Evolutionary conservation across 2,329 filamentous ascomycete species (phyloP).

Genomic region (Pseudogymnoascus sp.): DNA sequence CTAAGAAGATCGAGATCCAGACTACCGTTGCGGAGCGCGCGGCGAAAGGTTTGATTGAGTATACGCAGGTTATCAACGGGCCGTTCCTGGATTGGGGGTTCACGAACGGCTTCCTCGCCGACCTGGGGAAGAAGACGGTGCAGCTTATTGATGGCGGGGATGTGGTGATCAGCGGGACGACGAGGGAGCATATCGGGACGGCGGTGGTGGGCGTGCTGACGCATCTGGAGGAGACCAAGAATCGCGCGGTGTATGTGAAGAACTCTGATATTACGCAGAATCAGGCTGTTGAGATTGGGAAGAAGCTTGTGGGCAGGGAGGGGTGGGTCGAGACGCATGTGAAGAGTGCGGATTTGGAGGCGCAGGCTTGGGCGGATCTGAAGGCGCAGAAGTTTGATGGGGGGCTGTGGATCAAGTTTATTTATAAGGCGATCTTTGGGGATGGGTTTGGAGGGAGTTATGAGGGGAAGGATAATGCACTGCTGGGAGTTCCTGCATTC

Average conservation of each 20-base stretch:
- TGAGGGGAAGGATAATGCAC: conserved; percentile 30
- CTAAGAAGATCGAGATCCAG: conserved; percentile 37
- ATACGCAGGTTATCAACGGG: conserved; percentile 45
- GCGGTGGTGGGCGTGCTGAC: conserved; percentile 40
- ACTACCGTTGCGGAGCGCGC: conserved; percentile 34
- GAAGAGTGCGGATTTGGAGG: conserved; percentile 13
- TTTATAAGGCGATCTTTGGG: conserved; percentile 28
- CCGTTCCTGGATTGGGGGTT: conserved; percentile 52
- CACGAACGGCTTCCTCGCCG: conserved; percentile 34
- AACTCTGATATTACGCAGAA: conserved; percentile 38
- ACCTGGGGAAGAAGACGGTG: conserved; percentile 33
- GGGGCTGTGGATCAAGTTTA: conserved; percentile 27
- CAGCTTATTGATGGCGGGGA: conserved; percentile 44
- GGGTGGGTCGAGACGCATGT: conserved; percentile 21
- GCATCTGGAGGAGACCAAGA: conserved; percentile 44
- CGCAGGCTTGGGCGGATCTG: conserved; percentile 17
- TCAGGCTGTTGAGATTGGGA: conserved; percentile 26
- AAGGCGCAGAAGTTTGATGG: conserved; percentile 22
- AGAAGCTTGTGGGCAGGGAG: conserved; percentile 27
- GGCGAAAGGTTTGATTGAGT: conserved; percentile 37
- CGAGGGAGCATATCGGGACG: conserved; percentile 37
- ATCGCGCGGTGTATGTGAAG: conserved; percentile 39
- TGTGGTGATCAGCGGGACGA: conserved; percentile 38
- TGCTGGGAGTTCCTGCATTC: conserved; percentile 37
- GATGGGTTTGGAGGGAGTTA: conserved; percentile 28